Evolutionary conservation across 768 basidiomycete species (phyloP), one percentile per base, ranked within the genome.

Genomic region (Cubamyces lactineus): DNA sequence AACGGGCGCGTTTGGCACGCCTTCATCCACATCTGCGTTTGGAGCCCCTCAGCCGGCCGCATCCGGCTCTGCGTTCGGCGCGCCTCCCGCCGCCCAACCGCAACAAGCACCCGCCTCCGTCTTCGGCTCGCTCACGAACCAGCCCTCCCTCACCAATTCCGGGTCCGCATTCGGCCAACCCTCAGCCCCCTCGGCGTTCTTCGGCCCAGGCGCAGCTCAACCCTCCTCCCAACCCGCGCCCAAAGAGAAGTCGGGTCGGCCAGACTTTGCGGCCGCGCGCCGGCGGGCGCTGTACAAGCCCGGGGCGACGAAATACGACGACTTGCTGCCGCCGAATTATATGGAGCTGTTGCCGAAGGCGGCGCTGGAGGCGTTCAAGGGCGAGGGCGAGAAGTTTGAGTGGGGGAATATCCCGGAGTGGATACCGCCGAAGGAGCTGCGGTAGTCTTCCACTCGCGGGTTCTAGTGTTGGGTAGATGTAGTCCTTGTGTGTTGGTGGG

Each of bases 371-470:
- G 85, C 86, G 42, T 91, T 91, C 67, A 69, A 76, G 64, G 54
- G 50, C 21, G 53, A 55, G 53, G 73, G 59, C 19, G 74, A 77
- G 56, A 84, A 74, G 73, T 92, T 92, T 67, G 85, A 84, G 68
- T 88, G 84, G 80, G 84, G 86, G 71, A 81, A 81, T 62, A 79
- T 92, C 49, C 90, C 90, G 1, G 88, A 89, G 60, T 91, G 86
- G 85, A 77, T 87, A 58, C 91, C 90, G 41, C 91, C 89, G 9
- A 66, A 82, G 55, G 83, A 85, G 68, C 69, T 86, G 60, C 54
- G 72, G 53, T 73, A 63, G 17, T 28, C 34, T 34, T 11, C 34
- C 9, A 41, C 49, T 28, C 28, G 28, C 3, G 7, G 28, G 4
- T 28, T n/a, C n/a, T 28, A 28, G 28, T 28, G 28, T 7, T 28